Evolutionary conservation across 2,329 filamentous ascomycete genomes (phyloP), one percentile per base, ranked within the genome.

Genomic region (Neurospora crassa): DNA sequence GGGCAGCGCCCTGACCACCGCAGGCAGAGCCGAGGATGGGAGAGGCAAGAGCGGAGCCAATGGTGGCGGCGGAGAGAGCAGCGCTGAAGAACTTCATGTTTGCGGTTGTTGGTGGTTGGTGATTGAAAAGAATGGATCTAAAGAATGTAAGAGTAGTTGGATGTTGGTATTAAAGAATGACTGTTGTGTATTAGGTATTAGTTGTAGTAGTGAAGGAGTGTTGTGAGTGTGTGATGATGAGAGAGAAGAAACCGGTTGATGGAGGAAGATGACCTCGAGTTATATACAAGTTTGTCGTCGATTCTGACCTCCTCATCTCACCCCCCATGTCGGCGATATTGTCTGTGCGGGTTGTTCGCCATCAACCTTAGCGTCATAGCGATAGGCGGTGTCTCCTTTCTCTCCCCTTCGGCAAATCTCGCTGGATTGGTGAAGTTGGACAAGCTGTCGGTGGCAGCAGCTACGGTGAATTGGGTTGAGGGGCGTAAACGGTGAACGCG

Each of bases 1-100:
- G 42, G 18, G 8, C 42, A 45, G 42, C 42, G 42, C 8, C 41
- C 34, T 37, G 34, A 18, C 53, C 53, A 63, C 53, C 53, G 29
- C 53, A 63, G 53, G 53, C 24, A 63, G 53, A 63, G 53, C 53
- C 53, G 16, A 63, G 40, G 69, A 45, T 63, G 40, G 73, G 74
- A n/a, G 59, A 70, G 47, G 74, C 74, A 24, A 75, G 42, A 70
- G 72, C 71, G 12, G 74, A 75, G 70, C 73, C 72, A 68, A 71
- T 69, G 40, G 70, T 70, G 69, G 73, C 63, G 34, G 73, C 74
- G 70, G 74, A 72, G 70, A 75, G 71, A 16, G 71, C 71, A 40
- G 72, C 69, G 69, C 40, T 71, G 73, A 75, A 72, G 72, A 76
- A 75, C 72, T 75, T 75, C 75, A 76, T 75, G 14, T 59, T 75